These are phyloP conservation scores for Coemansia sp. DNA, from an alignment of 192 early-diverging fungal genomes.

Conservation along the genomic window DNA sequence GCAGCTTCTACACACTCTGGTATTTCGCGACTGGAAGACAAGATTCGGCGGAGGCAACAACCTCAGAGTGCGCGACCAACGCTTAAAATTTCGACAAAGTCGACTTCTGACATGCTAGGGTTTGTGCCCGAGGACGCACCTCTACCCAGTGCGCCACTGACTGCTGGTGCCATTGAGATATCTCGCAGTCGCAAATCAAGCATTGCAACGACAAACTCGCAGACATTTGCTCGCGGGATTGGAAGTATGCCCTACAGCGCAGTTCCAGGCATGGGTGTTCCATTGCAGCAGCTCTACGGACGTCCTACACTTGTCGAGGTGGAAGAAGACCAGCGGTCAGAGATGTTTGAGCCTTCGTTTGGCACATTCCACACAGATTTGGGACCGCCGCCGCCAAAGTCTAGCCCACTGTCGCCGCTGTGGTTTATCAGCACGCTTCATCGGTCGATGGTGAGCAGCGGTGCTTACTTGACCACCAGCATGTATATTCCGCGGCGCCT, in stretches of 20 bases:
- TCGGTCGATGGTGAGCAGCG: constrained; percentile 46
- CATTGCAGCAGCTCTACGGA: constrained; percentile 16
- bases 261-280: background rate
- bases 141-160: constrained; percentile 24
- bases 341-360: constrained; percentile 54
- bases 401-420: constrained; percentile 46
- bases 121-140: constrained; percentile 35
- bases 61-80: constrained; percentile 28
- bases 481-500: constrained; percentile 52
- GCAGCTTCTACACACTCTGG: constrained; percentile 11
- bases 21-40: constrained; percentile 30
- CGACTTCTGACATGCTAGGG: constrained; percentile 27
- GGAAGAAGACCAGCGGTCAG: constrained; percentile 51
- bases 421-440: constrained; percentile 55
- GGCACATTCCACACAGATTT: constrained; percentile 49
- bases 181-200: constrained; percentile 48
- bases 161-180: constrained; percentile 23
- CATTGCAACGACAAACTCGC: constrained; percentile 32
- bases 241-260: background rate
- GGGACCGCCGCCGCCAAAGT: constrained; percentile 45
- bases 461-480: constrained; percentile 46
- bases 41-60: constrained; percentile 18
- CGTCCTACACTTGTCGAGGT: constrained; percentile 46
- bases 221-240: constrained; percentile 7
- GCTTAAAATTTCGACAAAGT: constrained; percentile 42